A percentile compares a stretch with the other conserved stretches of the same genome.
Evolutionary conservation across 208 protist genomes (phyloP).

Genomic region (Trypanosoma cruzi): DNA sequence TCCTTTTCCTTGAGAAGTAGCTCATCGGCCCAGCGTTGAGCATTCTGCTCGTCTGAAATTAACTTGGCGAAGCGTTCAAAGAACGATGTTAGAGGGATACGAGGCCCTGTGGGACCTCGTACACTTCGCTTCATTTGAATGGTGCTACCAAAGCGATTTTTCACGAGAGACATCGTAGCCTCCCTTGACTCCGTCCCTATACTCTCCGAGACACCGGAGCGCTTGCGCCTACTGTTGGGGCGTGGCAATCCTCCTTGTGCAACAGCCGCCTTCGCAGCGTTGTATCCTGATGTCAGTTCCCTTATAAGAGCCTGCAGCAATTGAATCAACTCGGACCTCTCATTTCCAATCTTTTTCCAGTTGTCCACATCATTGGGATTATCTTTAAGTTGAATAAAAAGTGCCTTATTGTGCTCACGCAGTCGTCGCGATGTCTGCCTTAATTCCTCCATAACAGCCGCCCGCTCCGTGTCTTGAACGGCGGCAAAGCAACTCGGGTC

Average conservation of each 20-base stretch:
- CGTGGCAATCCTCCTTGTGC: background rate
- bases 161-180: background rate
- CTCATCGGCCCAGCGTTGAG: conserved; percentile 89
- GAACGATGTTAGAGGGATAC: conserved; percentile 70
- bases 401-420: conserved; percentile 76
- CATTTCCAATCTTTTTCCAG: conserved; percentile 90
- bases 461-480: conserved; percentile 39
- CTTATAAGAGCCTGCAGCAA: conserved; percentile 59
- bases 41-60: conserved; percentile 84
- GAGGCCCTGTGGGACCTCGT: conserved; percentile 33
- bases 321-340: conserved; percentile 76
- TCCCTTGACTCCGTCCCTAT: conserved; percentile 14
- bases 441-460: conserved; percentile 65
- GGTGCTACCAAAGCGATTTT: conserved; percentile 63
- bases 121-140: conserved; percentile 50
- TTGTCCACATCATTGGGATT: conserved; percentile 93
- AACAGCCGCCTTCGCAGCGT: background rate
- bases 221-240: background rate
- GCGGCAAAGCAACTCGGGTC: conserved; percentile 45
- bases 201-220: conserved; percentile 9
- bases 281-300: conserved; percentile 83
- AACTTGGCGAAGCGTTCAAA: conserved; percentile 81
- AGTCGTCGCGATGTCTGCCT: conserved; percentile 56
- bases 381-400: conserved; percentile 90
- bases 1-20: conserved; percentile 87